These are phyloP conservation scores for Exobasidium rhododendri DNA, from an alignment of 1,284 basidiomycete species.

Conservation along the genomic window DNA sequence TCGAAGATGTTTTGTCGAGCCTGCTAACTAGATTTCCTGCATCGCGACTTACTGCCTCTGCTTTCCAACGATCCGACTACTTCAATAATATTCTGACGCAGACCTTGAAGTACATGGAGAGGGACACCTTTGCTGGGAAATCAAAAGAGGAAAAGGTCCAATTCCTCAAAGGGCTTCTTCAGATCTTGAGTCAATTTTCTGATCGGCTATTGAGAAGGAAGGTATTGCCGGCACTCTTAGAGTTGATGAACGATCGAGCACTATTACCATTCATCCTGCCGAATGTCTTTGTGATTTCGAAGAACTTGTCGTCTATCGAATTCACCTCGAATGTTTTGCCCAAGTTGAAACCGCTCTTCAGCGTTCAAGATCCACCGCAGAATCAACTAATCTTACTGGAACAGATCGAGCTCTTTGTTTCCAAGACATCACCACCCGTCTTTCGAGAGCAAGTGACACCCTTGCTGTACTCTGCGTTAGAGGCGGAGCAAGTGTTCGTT, in stretches of 20 bases:
- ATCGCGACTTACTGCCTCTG: slow-evolving; percentile 70
- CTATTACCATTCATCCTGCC: slow-evolving; percentile 91
- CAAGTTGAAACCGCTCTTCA: slow-evolving; percentile 83
- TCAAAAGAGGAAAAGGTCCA: slow-evolving; percentile 91
- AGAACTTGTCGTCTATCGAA: slow-evolving; percentile 65
- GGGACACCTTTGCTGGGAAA: slow-evolving; percentile 90
- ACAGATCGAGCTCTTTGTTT: slow-evolving; percentile 79
- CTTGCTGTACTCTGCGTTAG: slow-evolving; percentile 88
- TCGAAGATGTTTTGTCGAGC: slow-evolving; percentile 30
- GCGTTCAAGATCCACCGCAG: slow-evolving; percentile 89
- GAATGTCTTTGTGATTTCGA: slow-evolving; percentile 89
- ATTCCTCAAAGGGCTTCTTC: slow-evolving; percentile 76
- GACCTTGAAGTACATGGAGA: slow-evolving; percentile 91
- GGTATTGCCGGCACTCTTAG: slow-evolving; percentile 77
- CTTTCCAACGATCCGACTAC: slow-evolving; percentile 78
- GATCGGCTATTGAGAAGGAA: slow-evolving; percentile 82
- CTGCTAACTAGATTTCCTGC: slow-evolving; percentile 67
- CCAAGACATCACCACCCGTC: slow-evolving; percentile 78
- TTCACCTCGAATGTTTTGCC: slow-evolving; percentile 80
- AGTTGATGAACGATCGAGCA: slow-evolving; percentile 57
- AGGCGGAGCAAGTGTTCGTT: slow-evolving; percentile 71
- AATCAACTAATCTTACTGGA: slow-evolving; percentile 67
- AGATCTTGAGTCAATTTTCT: slow-evolving; percentile 80
- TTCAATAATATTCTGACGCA: slow-evolving; percentile 94
- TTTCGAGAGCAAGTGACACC: slow-evolving; percentile 93